A percentile compares a stretch with the other conserved stretches of the same genome.
Conservation (phyloP, 306 rosid genomes). For the Carpinus viminea region DNA sequence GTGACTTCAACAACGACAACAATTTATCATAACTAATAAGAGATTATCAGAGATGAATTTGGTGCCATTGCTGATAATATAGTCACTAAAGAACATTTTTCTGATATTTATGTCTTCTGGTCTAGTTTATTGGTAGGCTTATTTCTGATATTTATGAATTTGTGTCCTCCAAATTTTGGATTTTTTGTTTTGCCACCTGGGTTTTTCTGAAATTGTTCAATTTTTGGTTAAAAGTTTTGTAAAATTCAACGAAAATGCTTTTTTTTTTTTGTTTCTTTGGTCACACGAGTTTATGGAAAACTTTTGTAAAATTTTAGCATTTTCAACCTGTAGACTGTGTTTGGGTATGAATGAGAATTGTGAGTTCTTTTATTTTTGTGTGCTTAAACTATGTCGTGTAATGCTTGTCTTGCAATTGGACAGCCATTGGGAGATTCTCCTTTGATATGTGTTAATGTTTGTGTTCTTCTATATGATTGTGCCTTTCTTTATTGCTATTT, state of each 20-base stretch:
- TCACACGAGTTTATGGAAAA: too few species aligned
- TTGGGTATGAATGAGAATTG: neutral
- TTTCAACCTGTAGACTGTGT: neutral
- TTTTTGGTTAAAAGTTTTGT: neutral
- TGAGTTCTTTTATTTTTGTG: neutral
- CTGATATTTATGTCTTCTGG: too few species aligned
- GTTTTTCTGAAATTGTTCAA: neutral
- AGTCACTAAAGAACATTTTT: too few species aligned
- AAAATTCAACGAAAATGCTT: too few species aligned
- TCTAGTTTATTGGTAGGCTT: neutral
- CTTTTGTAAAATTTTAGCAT: neutral
- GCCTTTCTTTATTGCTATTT: neutral
- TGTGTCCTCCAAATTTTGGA: neutral
- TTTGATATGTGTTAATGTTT: neutral
- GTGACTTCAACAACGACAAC: too few species aligned
- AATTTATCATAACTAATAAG: too few species aligned
- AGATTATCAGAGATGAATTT: too few species aligned
- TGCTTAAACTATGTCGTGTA: neutral
- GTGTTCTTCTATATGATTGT: conserved; percentile 1
- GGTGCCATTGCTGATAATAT: too few species aligned
- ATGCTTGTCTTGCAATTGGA: neutral
- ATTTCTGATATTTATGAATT: neutral
- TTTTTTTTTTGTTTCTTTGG: neutral
- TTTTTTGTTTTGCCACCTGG: neutral
- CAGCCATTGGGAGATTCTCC: neutral